phyloP scores from a whole-genome alignment of 768 basidiomycete genomes.

The Rhizopogon roseolus region DNA sequence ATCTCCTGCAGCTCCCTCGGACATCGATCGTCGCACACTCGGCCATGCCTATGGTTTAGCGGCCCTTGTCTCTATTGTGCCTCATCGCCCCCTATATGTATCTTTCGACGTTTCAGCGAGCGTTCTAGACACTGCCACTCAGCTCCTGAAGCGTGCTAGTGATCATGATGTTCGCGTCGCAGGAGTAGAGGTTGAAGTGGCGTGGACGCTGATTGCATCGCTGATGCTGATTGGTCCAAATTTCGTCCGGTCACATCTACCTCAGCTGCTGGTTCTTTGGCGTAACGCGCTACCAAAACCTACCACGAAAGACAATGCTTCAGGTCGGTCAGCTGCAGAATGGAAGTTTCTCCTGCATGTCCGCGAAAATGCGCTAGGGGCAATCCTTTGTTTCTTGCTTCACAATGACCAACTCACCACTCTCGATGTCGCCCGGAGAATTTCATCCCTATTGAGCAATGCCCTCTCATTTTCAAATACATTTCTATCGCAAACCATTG shows the following conservation, averaged over 20 bases:
- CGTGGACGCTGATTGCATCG: constrained; percentile 89
- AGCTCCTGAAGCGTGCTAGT: constrained; percentile 84
- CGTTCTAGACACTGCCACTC: constrained; percentile 86
- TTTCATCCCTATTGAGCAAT: constrained; percentile 83
- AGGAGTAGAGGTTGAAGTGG: constrained; percentile 83
- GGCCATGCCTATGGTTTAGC: constrained; percentile 91
- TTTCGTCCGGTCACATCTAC: constrained; percentile 89
- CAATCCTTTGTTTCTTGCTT: constrained; percentile 82
- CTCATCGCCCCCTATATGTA: constrained; percentile 86
- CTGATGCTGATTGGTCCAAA: constrained; percentile 91
- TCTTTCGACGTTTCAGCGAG: constrained; percentile 91
- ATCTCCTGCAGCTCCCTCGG: constrained; percentile 66
- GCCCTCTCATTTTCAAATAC: constrained; percentile 85
- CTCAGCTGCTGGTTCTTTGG: constrained; percentile 94
- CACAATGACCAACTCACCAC: constrained; percentile 81
- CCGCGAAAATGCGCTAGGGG: constrained; percentile 84
- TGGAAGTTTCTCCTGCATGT: constrained; percentile 92
- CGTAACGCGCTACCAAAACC: constrained; percentile 95
- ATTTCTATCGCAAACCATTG: constrained; percentile 67
- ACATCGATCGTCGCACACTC: constrained; percentile 65
- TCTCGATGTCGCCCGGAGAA: constrained; percentile 85
- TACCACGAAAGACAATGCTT: constrained; percentile 75
- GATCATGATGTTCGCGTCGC: constrained; percentile 87
- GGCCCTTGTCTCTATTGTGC: constrained; percentile 80
- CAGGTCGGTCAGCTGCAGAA: constrained; percentile 65